These are phyloP conservation scores for Pseudogymnoascus sp. DNA, from an alignment of 2,329 filamentous ascomycete species.

Conservation along the genomic window DNA sequence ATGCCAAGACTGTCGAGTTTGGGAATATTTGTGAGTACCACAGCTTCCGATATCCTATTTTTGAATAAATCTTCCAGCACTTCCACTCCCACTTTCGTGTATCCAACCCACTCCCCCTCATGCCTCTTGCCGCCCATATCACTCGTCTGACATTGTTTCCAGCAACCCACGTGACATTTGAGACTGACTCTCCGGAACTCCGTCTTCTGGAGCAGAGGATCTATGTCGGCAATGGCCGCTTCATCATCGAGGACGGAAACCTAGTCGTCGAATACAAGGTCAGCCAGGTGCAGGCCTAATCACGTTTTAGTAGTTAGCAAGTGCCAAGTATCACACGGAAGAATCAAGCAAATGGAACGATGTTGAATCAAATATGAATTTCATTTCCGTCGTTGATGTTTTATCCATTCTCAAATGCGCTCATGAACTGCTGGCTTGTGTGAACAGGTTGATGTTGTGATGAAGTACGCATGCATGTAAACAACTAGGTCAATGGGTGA, in stretches of 20 bases:
- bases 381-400: constrained; percentile 6
- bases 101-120: background rate
- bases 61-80: background rate
- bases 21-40: constrained; percentile 32
- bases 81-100: background rate
- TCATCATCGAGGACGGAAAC: constrained; percentile 30
- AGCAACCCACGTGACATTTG: constrained; percentile 33
- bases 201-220: constrained; percentile 31
- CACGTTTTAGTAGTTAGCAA: background rate
- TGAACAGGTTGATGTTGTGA: constrained; percentile 4
- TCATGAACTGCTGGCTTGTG: constrained; percentile 2
- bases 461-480: constrained; percentile 7
- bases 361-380: constrained; percentile 4
- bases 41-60: background rate
- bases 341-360: background rate
- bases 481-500: background rate
- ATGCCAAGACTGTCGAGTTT: constrained; percentile 33
- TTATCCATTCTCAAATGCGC: constrained; percentile 7
- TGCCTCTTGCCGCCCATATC: background rate
- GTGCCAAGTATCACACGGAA: background rate
- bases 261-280: constrained; percentile 36
- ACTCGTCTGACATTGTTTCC: background rate
- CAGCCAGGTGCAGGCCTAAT: constrained; percentile 24
- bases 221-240: constrained; percentile 35
- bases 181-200: constrained; percentile 30